Conservation (phyloP, 169 alveolate species). For the Plasmodium relictum region DNA sequence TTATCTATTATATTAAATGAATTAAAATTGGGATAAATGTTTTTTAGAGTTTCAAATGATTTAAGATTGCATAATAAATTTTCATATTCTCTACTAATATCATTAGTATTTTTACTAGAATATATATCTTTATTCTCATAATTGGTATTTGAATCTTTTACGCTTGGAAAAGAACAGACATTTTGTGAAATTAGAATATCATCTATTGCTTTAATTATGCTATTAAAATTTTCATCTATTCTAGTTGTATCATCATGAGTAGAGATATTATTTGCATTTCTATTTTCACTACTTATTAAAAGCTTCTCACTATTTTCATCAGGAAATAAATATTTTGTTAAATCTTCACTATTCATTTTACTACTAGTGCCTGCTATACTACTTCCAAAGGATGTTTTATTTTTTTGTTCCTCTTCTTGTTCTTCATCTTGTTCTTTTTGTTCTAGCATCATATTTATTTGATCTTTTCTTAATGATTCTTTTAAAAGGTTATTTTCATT, state of each 20-base stretch:
- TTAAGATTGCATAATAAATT: conserved; percentile 35
- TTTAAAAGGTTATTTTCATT: conserved; percentile 62
- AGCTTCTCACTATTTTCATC: conserved; percentile 3
- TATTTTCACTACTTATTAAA: conserved; percentile 10
- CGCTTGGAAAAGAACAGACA: conserved; percentile 43
- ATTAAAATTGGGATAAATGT: conserved; percentile 15
- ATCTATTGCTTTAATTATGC: conserved; percentile 71
- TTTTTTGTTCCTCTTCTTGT: not conserved
- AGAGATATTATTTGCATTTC: not conserved
- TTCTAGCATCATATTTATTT: not conserved
- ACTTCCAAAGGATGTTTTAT: conserved; percentile 14
- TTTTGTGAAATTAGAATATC: conserved; percentile 67
- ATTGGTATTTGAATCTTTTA: conserved; percentile 11
- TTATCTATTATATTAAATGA: conserved; percentile 24
- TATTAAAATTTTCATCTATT: conserved; percentile 41
- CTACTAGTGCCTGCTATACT: not conserved
- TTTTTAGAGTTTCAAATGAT: conserved; percentile 38
- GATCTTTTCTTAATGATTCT: conserved; percentile 51
- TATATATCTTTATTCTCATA: conserved; percentile 10
- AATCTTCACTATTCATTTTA: conserved; percentile 4
- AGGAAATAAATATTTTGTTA: conserved; percentile 16
- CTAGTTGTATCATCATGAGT: conserved; percentile 32
- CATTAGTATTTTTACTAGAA: conserved; percentile 25
- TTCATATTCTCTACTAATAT: conserved; percentile 23
- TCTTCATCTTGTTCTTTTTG: not conserved